Evolutionary conservation across 225 moss, liverwort and hornwort species (phyloP), one percentile per base, ranked within the genome.

Genomic region (Neckera pumila): DNA sequence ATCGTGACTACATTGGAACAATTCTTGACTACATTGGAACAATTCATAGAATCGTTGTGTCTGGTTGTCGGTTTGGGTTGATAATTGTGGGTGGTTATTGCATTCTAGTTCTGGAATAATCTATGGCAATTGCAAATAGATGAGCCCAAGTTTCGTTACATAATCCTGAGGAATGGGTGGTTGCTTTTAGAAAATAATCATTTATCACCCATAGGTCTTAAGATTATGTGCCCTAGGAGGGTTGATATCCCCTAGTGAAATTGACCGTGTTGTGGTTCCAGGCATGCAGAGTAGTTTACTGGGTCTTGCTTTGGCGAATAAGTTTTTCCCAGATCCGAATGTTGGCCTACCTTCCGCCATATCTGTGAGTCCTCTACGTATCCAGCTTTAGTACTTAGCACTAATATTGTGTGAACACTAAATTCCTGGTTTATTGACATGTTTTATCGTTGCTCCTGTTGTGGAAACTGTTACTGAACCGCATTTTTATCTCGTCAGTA

Each of bases 231-330:
- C 14, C 28, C 27, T 28, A 53, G 17, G 36, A 47, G 67, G 53
- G 36, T 8, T 75, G 60, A 26, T 73, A 74, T 45, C 25, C 47
- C 6, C 8, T 13, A 6, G 36, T 47, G 47, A 77, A 77, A 49
- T 63, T 40, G 64, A 64, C 16, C 33, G 19, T 82, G 51, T 79
- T 88, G 42, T 90, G 66, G 62, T 90, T n/a, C 27, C 93, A 98
- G 98, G 98, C 61, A 97, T 98, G 97, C 98, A 97, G 89, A 98
- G 97, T 75, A 95, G 95, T 90, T 94, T 98, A 69, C 83, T 98
- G 66, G 93, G 94, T 72, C 94, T 98, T 51, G 95, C 97, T 17
- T 89, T 98, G 87, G 96, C 98, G 42, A 95, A 96, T 91, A 96
- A 80, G 22, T 98, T 98, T 84, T 98, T 96, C 79, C 93, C 92